Evolutionary conservation across 495 filamentous ascomycete genomes (phyloP), one percentile per base, ranked within the genome.

Genomic region (Lepraria neglecta): DNA sequence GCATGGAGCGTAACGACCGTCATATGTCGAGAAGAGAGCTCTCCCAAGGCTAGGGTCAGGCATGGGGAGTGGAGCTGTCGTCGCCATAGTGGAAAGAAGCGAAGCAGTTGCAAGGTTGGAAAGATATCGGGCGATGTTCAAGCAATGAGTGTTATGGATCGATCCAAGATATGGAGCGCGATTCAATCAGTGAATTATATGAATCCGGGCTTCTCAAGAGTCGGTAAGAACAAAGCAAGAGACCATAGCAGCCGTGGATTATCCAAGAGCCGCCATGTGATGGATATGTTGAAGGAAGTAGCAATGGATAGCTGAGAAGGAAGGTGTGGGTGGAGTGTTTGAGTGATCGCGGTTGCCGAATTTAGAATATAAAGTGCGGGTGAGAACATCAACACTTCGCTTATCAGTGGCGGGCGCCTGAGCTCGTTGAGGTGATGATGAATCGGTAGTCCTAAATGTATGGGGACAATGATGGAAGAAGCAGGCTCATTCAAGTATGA

Each of bases 11-110:
- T 28, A 55, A 14, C 58, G 35, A 47, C 68, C 61, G 43, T 66
- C 33, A 31, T 58, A 30, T 6, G 73, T 74, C 17, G 74, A 75
- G 60, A 76, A 72, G 45, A 71, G 27, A 31, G 67, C 73, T 3
- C 17, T 28, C 21, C 65, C 64, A 15, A 38, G 33, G 15, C n/a
- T 27, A 56, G 51, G 59, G 21, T 59, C 17, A 48, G 47, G 47
- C 50, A 56, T 56, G 28, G 44, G 38, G 47, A 55, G 12, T 38
- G 35, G 35, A 11, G 35, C 35, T 7, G 4, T 38, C 35, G 6
- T 38, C 35, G 35, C 35, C 35, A 38, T 38, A 38, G 35, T 38
- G 12, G 35, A 7, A 38, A 7, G 12, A 10, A 38, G 35, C 9
- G 35, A 38, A 38, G 35, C 21, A 33, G 47, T 14, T 19, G 24